Conservation (phyloP, 176 grass and related monocot species). For the Oryza nivara region DNA sequence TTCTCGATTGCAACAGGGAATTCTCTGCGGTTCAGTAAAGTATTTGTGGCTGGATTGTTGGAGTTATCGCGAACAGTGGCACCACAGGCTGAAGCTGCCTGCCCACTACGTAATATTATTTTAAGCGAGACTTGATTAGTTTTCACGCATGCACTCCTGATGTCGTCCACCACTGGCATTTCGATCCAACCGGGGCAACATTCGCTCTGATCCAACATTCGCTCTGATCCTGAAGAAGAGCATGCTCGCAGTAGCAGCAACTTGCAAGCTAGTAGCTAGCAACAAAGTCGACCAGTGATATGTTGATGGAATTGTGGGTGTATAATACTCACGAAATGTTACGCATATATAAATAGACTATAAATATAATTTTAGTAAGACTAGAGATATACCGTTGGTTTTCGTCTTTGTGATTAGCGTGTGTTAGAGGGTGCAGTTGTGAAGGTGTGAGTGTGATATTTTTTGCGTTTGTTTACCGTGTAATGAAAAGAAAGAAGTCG, state of each 20-base stretch:
- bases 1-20: neutral
- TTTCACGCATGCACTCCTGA: constrained; percentile 20
- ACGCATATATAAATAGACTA: no score
- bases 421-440: no score
- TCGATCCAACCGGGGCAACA: constrained; percentile 26
- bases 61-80: constrained; percentile 41
- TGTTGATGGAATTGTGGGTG: no score
- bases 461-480: no score
- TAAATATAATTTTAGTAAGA: no score
- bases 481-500: no score
- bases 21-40: neutral
- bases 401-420: no score
- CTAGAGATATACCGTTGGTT: no score
- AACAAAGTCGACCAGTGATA: constrained; percentile 6
- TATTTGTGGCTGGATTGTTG: neutral
- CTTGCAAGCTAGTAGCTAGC: neutral
- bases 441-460: no score
- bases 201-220: constrained; percentile 45
- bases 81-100: neutral
- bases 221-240: constrained; percentile 34
- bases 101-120: neutral
- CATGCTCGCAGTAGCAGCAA: neutral
- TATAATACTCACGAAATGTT: no score
- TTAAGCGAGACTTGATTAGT: constrained; percentile 19
- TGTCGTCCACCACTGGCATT: constrained; percentile 2